Conservation (phyloP, 805 yeast genomes). For the Lipomyces anomalus region DNA sequence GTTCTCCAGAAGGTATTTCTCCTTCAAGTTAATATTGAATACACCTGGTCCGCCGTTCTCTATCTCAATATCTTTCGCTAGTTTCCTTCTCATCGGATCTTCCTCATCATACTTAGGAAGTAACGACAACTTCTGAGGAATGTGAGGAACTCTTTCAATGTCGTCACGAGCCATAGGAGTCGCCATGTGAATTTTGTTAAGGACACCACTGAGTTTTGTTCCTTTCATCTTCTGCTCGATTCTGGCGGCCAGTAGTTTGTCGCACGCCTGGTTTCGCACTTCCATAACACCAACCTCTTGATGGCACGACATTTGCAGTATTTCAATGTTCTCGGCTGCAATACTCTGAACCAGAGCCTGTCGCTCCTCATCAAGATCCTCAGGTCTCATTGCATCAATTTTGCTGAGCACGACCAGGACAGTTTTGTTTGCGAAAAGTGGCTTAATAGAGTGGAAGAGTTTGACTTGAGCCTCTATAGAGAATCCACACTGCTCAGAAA, state of each 20-base stretch:
- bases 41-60: constrained; percentile 99
- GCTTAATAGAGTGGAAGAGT: constrained; percentile 93
- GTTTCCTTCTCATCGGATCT: constrained; percentile 74
- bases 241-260: constrained; percentile 88
- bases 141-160: constrained; percentile 60
- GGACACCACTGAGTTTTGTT: constrained; percentile 77
- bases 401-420: constrained; percentile 95
- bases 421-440: constrained; percentile 92
- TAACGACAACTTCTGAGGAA: constrained; percentile 68
- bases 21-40: constrained; percentile 86
- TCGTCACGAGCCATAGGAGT: constrained; percentile 81
- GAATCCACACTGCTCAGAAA: constrained; percentile 98
- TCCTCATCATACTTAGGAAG: constrained; percentile 64
- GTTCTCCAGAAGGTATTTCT: constrained; percentile 84
- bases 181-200: constrained; percentile 94
- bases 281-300: constrained; percentile 93
- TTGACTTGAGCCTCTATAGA: constrained; percentile 95
- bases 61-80: constrained; percentile 84
- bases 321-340: constrained; percentile 60
- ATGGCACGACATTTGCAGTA: constrained; percentile 88
- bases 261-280: constrained; percentile 96
- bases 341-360: constrained; percentile 66
- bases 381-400: constrained; percentile 80
- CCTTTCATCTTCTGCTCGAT: constrained; percentile 93
- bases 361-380: constrained; percentile 73